phyloP scores from a whole-genome alignment of 768 basidiomycete genomes.

The Suillus tomentosus region DNA sequence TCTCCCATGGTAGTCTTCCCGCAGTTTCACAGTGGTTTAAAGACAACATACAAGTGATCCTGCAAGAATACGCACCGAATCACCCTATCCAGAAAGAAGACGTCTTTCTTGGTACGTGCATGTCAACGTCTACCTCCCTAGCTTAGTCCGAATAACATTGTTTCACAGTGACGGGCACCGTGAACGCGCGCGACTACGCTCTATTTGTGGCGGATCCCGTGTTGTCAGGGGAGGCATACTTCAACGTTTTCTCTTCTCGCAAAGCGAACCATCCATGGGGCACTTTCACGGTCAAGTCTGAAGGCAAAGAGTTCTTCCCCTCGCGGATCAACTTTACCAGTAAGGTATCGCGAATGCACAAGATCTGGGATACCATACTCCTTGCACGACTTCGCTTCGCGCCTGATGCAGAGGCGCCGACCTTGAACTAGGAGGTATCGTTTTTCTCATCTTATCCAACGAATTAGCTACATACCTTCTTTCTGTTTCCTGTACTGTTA shows the following conservation, averaged over 20 bases:
- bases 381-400: slow-evolving; percentile 68
- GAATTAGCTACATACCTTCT: not conserved
- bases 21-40: slow-evolving; percentile 76
- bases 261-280: slow-evolving; percentile 70
- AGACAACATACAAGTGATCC: slow-evolving; percentile 62
- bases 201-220: slow-evolving; percentile 75
- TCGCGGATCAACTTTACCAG: slow-evolving; percentile 39
- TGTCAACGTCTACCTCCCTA: not conserved
- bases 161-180: slow-evolving; percentile 60
- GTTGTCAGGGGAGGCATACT: slow-evolving; percentile 63
- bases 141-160: not conserved
- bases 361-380: slow-evolving; percentile 59
- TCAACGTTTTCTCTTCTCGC: slow-evolving; percentile 62
- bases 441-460: not conserved
- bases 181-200: slow-evolving; percentile 72
- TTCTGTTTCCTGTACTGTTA: not conserved
- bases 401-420: slow-evolving; percentile 60
- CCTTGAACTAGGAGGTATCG: slow-evolving; percentile 27
- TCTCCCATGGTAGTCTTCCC: slow-evolving; percentile 50
- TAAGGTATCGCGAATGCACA: slow-evolving; percentile 52
- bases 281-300: slow-evolving; percentile 62
- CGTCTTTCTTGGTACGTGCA: slow-evolving; percentile 46
- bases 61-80: slow-evolving; percentile 49
- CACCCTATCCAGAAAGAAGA: slow-evolving; percentile 61
- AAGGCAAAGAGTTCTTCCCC: slow-evolving; percentile 39